Conservation (phyloP, 805 yeast genomes). For the Kuraishia floccosa region DNA sequence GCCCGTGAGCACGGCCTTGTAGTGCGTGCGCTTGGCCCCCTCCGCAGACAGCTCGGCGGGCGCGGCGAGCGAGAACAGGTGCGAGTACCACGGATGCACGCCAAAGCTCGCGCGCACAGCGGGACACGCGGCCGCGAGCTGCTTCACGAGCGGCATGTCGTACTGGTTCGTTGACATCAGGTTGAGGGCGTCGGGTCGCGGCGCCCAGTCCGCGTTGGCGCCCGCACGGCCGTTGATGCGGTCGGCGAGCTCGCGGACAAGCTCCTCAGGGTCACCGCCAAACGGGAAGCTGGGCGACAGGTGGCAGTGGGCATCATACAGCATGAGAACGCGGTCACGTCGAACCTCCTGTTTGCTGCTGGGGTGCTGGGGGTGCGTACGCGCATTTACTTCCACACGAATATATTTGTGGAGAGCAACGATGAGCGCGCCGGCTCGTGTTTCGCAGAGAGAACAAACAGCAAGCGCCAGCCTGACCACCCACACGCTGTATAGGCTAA, state of each 20-base stretch:
- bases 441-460: no score
- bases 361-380: no score
- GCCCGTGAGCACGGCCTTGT: slow-evolving; percentile 34
- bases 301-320: slow-evolving; percentile 28
- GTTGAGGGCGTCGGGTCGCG: slow-evolving; percentile 7
- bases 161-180: slow-evolving; percentile 38
- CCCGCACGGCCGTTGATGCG: no score
- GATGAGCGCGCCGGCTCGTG: no score
- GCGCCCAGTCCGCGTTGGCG: neutral
- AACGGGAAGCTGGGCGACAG: slow-evolving; percentile 13
- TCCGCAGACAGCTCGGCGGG: slow-evolving; percentile 5
- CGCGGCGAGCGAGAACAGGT: slow-evolving; percentile 20
- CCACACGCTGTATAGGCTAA: no score
- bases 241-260: slow-evolving; percentile 2
- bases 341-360: no score
- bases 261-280: slow-evolving; percentile 1
- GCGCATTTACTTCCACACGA: no score
- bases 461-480: no score
- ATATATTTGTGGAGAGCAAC: no score
- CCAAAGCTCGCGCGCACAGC: slow-evolving; percentile 45
- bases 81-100: slow-evolving; percentile 88
- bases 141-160: slow-evolving; percentile 19
- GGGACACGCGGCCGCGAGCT: slow-evolving; percentile 8
- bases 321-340: no score
- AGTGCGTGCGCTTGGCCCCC: slow-evolving; percentile 39